Percentiles rank a stretch among this genome's conserved stretches.
Conservation (phyloP, 2,329 filamentous ascomycete genomes). For the Orbilia brochopaga region DNA sequence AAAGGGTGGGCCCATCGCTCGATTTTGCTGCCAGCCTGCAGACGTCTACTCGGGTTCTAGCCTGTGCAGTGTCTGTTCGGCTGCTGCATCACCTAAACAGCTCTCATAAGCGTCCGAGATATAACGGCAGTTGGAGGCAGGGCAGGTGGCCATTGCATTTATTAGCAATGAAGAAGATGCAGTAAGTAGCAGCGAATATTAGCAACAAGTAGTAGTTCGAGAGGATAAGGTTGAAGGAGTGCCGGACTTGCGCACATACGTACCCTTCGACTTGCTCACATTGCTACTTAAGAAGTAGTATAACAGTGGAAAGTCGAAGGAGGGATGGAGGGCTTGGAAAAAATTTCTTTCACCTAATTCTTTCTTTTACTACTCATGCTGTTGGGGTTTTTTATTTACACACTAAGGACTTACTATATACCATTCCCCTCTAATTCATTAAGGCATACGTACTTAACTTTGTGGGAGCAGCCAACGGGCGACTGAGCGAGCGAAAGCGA, state of each 20-base stretch:
- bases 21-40: slow-evolving; percentile 7
- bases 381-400: background rate
- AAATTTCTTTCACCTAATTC: background rate
- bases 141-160: slow-evolving; percentile 5
- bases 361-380: background rate
- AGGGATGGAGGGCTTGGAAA: slow-evolving; percentile 4
- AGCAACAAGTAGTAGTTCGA: background rate
- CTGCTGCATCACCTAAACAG: slow-evolving; percentile 14
- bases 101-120: slow-evolving; percentile 25
- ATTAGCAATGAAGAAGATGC: background rate
- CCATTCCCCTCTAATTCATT: slow-evolving; percentile 6
- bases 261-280: background rate
- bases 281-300: slow-evolving; percentile 5
- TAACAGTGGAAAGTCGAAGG: slow-evolving; percentile 7
- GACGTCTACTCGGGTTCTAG: slow-evolving; percentile 8
- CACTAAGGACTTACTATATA: background rate
- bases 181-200: background rate
- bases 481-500: background rate
- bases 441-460: slow-evolving; percentile 10
- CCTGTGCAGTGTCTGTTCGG: slow-evolving; percentile 7
- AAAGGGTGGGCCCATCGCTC: background rate
- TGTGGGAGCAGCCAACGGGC: background rate
- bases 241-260: slow-evolving; percentile 1
- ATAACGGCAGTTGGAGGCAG: slow-evolving; percentile 33
- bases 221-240: slow-evolving; percentile 12